A percentile compares a stretch with the other conserved stretches of the same genome.
These are phyloP conservation scores for Nigrograna mackinnonii DNA, from an alignment of 2,329 filamentous ascomycete species.

Conservation along the genomic window DNA sequence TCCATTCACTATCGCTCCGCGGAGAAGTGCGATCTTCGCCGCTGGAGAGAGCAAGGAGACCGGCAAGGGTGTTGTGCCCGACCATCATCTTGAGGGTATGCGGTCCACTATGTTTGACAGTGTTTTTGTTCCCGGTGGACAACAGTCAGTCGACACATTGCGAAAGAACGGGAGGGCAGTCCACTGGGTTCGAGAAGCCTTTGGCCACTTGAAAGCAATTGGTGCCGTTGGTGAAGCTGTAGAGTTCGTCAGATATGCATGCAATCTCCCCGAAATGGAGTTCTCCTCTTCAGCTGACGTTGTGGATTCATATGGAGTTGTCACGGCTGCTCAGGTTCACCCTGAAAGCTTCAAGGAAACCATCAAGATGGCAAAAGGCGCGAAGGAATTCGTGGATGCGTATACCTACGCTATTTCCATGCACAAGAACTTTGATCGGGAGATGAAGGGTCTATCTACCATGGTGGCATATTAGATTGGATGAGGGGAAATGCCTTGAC, in stretches of 20 bases:
- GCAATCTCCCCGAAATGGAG: constrained; percentile 50
- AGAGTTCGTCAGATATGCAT: constrained; percentile 59
- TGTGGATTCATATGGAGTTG: constrained; percentile 75
- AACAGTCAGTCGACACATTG: constrained; percentile 64
- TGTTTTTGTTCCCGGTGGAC: constrained; percentile 75
- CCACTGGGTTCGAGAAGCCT: constrained; percentile 79
- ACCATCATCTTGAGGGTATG: constrained; percentile 80
- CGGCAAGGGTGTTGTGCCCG: constrained; percentile 63
- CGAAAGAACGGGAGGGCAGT: constrained; percentile 71
- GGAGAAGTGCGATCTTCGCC: constrained; percentile 67
- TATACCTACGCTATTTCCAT: constrained; percentile 71
- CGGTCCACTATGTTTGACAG: constrained; percentile 82
- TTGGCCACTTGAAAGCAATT: constrained; percentile 80
- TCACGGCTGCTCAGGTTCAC: constrained; percentile 62
- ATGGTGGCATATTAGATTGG: constrained; percentile 68
- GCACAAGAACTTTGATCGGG: constrained; percentile 75
- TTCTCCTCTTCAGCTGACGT: constrained; percentile 56
- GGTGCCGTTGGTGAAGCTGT: constrained; percentile 75
- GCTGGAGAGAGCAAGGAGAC: constrained; percentile 58
- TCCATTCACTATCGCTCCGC: constrained; percentile 72
- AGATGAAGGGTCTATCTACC: constrained; percentile 69
- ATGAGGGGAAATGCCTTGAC: no score
- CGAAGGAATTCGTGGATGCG: constrained; percentile 69
- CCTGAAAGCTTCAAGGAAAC: constrained; percentile 65
- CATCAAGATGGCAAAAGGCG: constrained; percentile 67